phyloP scores from a whole-genome alignment of 495 filamentous ascomycete species.

The Corynascus novoguineensis region DNA sequence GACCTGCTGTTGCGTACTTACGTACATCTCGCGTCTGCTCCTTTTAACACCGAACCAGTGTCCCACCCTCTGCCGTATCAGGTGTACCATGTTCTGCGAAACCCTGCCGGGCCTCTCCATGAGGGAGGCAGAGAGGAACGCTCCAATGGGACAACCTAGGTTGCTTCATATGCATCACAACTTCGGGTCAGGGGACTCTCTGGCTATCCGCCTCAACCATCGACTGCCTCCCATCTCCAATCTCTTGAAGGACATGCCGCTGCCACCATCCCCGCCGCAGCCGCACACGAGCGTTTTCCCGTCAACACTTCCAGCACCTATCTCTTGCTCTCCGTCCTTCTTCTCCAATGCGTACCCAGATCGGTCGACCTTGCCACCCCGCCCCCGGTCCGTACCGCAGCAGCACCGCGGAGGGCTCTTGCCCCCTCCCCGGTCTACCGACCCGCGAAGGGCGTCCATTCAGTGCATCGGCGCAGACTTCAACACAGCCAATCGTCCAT shows the following conservation, averaged over 20 bases:
- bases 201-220: background rate
- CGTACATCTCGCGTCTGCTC: background rate
- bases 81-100: background rate
- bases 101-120: background rate
- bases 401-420: background rate
- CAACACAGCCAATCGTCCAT: background rate
- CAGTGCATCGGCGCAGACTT: background rate
- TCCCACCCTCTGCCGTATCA: background rate
- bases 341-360: background rate
- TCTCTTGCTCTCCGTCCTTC: background rate
- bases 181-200: background rate
- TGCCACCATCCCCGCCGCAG: background rate
- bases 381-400: background rate
- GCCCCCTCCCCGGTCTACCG: background rate
- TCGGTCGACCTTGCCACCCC: slow-evolving; percentile 3
- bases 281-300: background rate
- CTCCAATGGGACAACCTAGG: background rate
- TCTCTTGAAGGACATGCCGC: slow-evolving; percentile 11
- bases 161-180: background rate
- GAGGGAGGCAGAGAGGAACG: background rate
- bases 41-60: background rate
- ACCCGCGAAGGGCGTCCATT: background rate
- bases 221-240: slow-evolving; percentile 18
- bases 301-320: background rate
- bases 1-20: background rate